These are phyloP conservation scores for Ophiostoma australiae DNA, from an alignment of 2,329 filamentous ascomycete genomes.

Conservation along the genomic window DNA sequence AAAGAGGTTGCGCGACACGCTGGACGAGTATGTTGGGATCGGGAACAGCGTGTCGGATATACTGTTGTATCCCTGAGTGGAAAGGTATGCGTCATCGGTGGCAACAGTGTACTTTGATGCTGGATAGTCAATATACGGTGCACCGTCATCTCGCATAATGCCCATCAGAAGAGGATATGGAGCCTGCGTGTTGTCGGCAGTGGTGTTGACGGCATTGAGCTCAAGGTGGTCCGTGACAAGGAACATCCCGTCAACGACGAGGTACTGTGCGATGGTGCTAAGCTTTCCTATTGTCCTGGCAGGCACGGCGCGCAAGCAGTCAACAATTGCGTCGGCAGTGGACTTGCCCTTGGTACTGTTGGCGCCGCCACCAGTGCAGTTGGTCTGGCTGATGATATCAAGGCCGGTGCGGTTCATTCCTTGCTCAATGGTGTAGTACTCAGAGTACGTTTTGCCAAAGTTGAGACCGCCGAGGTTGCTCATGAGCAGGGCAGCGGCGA, in stretches of 20 bases:
- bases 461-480: constrained; percentile 42
- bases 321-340: constrained; percentile 37
- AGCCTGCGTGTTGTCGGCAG: constrained; percentile 42
- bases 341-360: constrained; percentile 29
- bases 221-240: constrained; percentile 45
- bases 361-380: constrained; percentile 42
- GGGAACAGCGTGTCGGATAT: constrained; percentile 46
- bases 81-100: constrained; percentile 32
- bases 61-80: constrained; percentile 33
- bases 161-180: constrained; percentile 54
- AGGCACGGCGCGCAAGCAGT: constrained; percentile 48
- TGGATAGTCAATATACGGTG: constrained; percentile 49
- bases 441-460: constrained; percentile 54
- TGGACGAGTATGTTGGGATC: constrained; percentile 40
- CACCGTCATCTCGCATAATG: constrained; percentile 50
- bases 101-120: constrained; percentile 27
- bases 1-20: constrained; percentile 50
- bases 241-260: constrained; percentile 55
- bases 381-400: constrained; percentile 47
- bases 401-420: constrained; percentile 46
- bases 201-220: constrained; percentile 36
- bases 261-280: constrained; percentile 44
- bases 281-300: constrained; percentile 39
- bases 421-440: constrained; percentile 53
- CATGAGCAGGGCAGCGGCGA: constrained; percentile 43